phyloP scores from a whole-genome alignment of 1,139 yeast genomes.

The Pichia sp. region DNA sequence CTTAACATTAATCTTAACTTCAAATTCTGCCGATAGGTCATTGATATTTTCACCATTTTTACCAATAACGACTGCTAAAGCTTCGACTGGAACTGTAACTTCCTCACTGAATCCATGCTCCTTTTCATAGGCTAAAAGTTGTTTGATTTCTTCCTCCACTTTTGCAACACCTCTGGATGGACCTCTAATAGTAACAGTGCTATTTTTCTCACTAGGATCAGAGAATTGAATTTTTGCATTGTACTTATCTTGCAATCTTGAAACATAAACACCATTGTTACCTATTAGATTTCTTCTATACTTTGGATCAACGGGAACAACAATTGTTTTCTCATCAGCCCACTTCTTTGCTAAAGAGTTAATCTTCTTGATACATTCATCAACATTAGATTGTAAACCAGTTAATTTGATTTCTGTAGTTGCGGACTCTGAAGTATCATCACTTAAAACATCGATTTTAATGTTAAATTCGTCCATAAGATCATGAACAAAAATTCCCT shows the following conservation, averaged over 20 bases:
- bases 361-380: slow-evolving; percentile 61
- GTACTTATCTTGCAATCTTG: slow-evolving; percentile 84
- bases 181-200: slow-evolving; percentile 68
- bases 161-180: slow-evolving; percentile 85
- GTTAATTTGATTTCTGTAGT: slow-evolving; percentile 44
- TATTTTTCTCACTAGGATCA: slow-evolving; percentile 29
- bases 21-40: slow-evolving; percentile 74
- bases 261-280: slow-evolving; percentile 70
- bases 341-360: slow-evolving; percentile 57
- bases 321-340: slow-evolving; percentile 71
- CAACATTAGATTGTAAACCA: slow-evolving; percentile 77
- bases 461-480: slow-evolving; percentile 76
- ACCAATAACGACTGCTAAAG: slow-evolving; percentile 83
- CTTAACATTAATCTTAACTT: slow-evolving; percentile 56
- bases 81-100: slow-evolving; percentile 60
- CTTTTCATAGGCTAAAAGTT: slow-evolving; percentile 76
- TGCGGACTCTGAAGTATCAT: slow-evolving; percentile 13
- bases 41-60: slow-evolving; percentile 79
- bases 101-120: slow-evolving; percentile 71
- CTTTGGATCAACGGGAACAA: slow-evolving; percentile 64
- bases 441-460: slow-evolving; percentile 55
- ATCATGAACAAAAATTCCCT: slow-evolving; percentile 65
- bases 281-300: slow-evolving; percentile 85
- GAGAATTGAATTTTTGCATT: slow-evolving; percentile 80
- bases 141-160: slow-evolving; percentile 81